Evolutionary conservation across 1,139 yeast species (phyloP).

Genomic region (Scheffersomyces illinoinensis): DNA sequence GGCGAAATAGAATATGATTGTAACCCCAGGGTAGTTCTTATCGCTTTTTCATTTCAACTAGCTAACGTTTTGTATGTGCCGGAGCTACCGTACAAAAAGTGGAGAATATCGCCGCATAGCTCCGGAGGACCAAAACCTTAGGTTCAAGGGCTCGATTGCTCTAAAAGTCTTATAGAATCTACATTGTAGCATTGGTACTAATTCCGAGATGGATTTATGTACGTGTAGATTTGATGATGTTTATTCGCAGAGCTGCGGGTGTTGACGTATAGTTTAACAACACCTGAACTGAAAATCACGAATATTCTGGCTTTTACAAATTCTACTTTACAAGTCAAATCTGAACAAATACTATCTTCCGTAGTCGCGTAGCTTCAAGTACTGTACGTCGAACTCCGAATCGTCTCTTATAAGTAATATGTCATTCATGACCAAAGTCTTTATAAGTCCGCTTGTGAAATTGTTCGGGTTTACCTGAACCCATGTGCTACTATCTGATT

Average conservation of each 20-base stretch:
- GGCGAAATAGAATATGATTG: not conserved
- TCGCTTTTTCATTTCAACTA: not conserved
- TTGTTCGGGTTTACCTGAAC: constrained; percentile 12
- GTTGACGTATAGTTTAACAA: not conserved
- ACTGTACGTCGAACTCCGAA: constrained; percentile 6
- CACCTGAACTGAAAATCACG: not conserved
- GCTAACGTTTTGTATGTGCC: not conserved
- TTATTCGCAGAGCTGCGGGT: not conserved
- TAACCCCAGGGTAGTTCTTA: not conserved
- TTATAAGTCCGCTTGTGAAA: constrained; percentile 16
- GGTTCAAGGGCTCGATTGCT: no score
- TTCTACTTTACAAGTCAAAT: not conserved
- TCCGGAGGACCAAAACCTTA: not conserved
- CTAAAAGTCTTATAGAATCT: not conserved
- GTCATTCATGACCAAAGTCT: constrained; percentile 17
- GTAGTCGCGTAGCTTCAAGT: constrained; percentile 13
- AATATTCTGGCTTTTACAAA: not conserved
- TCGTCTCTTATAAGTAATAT: constrained; percentile 15
- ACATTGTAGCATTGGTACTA: not conserved
- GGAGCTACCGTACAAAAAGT: not conserved
- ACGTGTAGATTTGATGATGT: not conserved
- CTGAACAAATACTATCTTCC: constrained; percentile 4
- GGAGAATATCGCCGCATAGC: not conserved
- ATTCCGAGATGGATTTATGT: not conserved
- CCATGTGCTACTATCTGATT: constrained; percentile 13